Evolutionary conservation across 192 early-diverging fungal species (phyloP), one percentile per base, ranked within the genome.

Genomic region (Linnemannia zychae): DNA sequence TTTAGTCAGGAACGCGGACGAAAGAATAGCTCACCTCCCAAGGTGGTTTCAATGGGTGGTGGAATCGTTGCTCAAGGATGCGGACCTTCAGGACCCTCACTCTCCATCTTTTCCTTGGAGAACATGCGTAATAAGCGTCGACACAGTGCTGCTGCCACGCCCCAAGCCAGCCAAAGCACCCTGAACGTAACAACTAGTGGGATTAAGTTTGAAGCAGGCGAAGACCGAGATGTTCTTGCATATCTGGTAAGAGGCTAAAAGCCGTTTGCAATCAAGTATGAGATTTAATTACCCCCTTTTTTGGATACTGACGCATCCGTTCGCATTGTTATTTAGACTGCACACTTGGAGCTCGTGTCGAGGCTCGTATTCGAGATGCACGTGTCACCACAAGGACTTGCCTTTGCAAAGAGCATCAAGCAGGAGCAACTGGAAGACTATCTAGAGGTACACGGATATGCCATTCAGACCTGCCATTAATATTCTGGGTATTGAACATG

Each of bases 301-400:
- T 44, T 72, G 16, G 31, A n/a, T 15, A 13, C 49, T 70, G 24
- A 44, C 76, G 18, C 18, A 57, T 36, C n/a, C n/a, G 37, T 65
- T 12, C 3, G 38, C 69, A 15, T 28, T 72, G 20, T 38, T 63
- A n/a, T 34, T 12, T 79, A 85, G 83, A 85, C 66, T 18, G 74
- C 78, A 0, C 83, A 85, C 28, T 65, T 85, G 36, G 78, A 79
- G 37, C 74, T 85, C 7, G 74, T 79, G 0, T 85, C 83, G 4
- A 85, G 76, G 49, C 53, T 85, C 3, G 72, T 85, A 20, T 79
- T 85, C 24, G 83, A 85, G 63, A 76, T 85, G 83, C 70, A 76
- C 70, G 37, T 79, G 13, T 85, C 83, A 0, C 17, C 24, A 3
- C 69, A 60, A 31, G 83, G 49, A 2, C 68, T 85, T 34, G 77